Base-by-base conservation (phyloP, 345 rosid genomes). In the Acer campestre region DNA sequence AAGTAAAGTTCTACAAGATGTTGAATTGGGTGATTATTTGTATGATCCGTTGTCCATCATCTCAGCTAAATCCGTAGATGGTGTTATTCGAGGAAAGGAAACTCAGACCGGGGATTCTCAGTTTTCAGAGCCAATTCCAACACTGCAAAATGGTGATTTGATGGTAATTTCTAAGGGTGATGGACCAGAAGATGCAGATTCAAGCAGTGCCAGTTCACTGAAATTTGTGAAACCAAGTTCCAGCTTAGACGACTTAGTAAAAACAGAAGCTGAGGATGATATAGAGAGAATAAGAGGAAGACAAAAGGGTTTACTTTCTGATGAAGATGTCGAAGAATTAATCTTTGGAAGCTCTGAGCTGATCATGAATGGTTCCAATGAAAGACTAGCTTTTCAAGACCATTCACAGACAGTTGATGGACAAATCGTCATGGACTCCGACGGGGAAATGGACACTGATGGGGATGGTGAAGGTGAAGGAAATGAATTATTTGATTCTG, bases 311-410 rank as follows among this genome's bases (percentile, higher is more conserved):
- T 66, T 81, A 40, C 77, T 79, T 78, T 79, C 80, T 63, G 76
- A 83, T 76, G 81, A 84, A 18, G 83, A 82, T 27, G 46, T 74
- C 70, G 81, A 59, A 29, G 74, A 83, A 40, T 77, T 85, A 65
- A 78, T 35, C 55, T 80, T 80, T 64, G 77, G 71, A 72, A 70
- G 74, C 74, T 80, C 79, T 68, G 81, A 82, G 12, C 79, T 76
- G 64, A 35, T 61, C 61, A 3, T 12, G 65, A 53, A 68, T 11
- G 79, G 77, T 44, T 66, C 20, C 25, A 80, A 62, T 72, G 71
- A 48, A 73, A 77, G 40, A 53, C 67, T 40, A 9, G 4, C 59
- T 48, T 70, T 51, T n/a, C 66, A 64, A 48, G 71, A 35, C 38
- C 38, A 35, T 35, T 35, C 38, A 35, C 38, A 35, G 38, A 35